phyloP scores from a whole-genome alignment of 2,329 filamentous ascomycete species.

The Pyricularia sp. region DNA sequence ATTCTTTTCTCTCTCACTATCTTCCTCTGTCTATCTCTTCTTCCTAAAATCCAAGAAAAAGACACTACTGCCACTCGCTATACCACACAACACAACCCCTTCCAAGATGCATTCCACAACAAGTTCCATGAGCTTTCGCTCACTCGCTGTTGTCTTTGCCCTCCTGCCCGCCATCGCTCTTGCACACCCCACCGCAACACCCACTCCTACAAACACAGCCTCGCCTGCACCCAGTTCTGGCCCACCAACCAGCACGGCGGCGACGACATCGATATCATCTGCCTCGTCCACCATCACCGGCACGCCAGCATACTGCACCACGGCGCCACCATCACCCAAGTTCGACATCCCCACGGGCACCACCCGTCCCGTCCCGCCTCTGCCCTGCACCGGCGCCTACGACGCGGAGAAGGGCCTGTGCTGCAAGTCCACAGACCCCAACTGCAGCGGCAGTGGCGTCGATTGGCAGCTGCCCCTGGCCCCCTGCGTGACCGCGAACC shows the following conservation, averaged over 20 bases:
- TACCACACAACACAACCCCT: no score
- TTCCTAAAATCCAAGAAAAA: neutral
- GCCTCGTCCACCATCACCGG: slow-evolving; percentile 2
- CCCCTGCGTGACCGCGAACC: slow-evolving; percentile 2
- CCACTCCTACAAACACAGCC: slow-evolving; percentile 8
- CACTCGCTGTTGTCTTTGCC: neutral
- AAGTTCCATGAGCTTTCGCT: neutral
- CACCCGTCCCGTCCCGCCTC: neutral
- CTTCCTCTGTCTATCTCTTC: neutral
- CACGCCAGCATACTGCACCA: slow-evolving; percentile 5
- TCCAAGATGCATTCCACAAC: neutral
- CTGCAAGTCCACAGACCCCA: slow-evolving; percentile 2
- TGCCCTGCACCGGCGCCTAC: slow-evolving; percentile 5
- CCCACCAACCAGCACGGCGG: neutral
- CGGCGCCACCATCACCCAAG: neutral
- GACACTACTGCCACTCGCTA: no score
- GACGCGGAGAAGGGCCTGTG: slow-evolving; percentile 1
- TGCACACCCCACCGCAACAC: neutral
- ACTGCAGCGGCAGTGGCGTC: neutral
- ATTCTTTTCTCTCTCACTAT: neutral
- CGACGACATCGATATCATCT: slow-evolving; percentile 11
- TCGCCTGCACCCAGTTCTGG: slow-evolving; percentile 11
- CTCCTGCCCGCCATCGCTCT: slow-evolving; percentile 1
- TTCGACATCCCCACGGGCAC: neutral
- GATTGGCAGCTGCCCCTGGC: slow-evolving; percentile 6